These are phyloP conservation scores for Exophiala spinifera DNA, from an alignment of 2,329 filamentous ascomycete genomes.

Conservation along the genomic window DNA sequence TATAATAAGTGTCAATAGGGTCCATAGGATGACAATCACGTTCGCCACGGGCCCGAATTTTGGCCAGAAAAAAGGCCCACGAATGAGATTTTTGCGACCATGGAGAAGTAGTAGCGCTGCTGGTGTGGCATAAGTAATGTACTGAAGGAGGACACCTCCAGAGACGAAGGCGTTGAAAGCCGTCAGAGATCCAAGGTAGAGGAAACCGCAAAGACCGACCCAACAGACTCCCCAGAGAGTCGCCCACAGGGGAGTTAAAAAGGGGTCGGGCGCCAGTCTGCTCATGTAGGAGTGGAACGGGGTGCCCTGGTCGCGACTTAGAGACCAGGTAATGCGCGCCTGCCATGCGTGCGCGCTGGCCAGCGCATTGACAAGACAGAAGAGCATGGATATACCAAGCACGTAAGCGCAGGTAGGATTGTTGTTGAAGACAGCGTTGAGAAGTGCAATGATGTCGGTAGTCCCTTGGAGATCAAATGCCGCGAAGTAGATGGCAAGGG, in stretches of 20 bases:
- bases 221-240: conserved; percentile 2
- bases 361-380: not conserved
- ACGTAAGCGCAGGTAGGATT: not conserved
- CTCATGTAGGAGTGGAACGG: conserved; percentile 4
- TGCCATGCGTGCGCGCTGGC: conserved; percentile 10
- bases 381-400: not conserved
- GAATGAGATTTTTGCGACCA: conserved; percentile 32
- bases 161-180: conserved; percentile 43
- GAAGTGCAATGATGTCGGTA: not conserved
- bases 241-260: conserved; percentile 9
- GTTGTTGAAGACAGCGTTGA: not conserved
- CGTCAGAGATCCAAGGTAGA: conserved; percentile 37
- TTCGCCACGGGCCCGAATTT: conserved; percentile 39
- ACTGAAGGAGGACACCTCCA: conserved; percentile 38
- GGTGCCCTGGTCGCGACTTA: conserved; percentile 9
- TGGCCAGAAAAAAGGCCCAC: conserved; percentile 33
- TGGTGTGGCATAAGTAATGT: conserved; percentile 25
- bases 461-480: conserved; percentile 8
- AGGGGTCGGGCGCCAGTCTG: conserved; percentile 7
- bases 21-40: conserved; percentile 44
- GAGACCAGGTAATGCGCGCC: conserved; percentile 6
- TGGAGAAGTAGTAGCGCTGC: conserved; percentile 48
- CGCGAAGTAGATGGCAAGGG: conserved; percentile 19
- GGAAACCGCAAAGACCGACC: conserved; percentile 3
- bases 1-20: conserved; percentile 45